Evolutionary conservation across 1,284 basidiomycete species (phyloP).

Genomic region (Cryptococcus sp.): DNA sequence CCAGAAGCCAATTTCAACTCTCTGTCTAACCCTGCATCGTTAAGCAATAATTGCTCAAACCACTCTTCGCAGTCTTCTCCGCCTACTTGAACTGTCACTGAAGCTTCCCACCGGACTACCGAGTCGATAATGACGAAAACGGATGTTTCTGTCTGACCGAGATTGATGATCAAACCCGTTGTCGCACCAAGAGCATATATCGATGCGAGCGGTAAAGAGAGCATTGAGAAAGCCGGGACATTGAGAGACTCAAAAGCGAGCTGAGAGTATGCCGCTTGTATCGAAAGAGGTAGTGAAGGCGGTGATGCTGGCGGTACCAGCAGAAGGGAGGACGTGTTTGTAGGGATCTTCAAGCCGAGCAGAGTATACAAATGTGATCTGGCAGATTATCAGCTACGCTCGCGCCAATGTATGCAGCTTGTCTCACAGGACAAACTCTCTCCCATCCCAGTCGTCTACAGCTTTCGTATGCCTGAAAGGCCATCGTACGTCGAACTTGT

Average conservation of each 20-base stretch:
- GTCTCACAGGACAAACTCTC: slow-evolving; percentile 83
- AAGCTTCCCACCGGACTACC: slow-evolving; percentile 63
- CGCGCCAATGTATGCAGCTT: background rate
- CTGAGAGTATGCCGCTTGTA: slow-evolving; percentile 75
- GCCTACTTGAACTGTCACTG: slow-evolving; percentile 66
- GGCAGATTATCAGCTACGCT: slow-evolving; percentile 21
- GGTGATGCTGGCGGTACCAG: slow-evolving; percentile 62
- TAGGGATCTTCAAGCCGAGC: slow-evolving; percentile 73
- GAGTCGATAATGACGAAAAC: slow-evolving; percentile 74
- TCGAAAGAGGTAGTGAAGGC: slow-evolving; percentile 55
- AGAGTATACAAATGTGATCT: slow-evolving; percentile 82
- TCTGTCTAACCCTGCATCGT: slow-evolving; percentile 62
- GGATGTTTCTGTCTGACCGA: slow-evolving; percentile 72
- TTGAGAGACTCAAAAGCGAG: slow-evolving; percentile 97
- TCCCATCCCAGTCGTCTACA: slow-evolving; percentile 77
- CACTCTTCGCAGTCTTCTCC: slow-evolving; percentile 71
- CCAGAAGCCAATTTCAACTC: slow-evolving; percentile 59
- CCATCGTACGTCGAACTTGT: slow-evolving; percentile 74
- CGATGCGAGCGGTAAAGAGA: slow-evolving; percentile 81
- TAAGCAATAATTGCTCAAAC: slow-evolving; percentile 70
- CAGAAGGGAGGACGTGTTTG: slow-evolving; percentile 62
- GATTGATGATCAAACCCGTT: slow-evolving; percentile 80
- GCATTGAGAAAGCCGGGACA: slow-evolving; percentile 76
- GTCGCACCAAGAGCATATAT: slow-evolving; percentile 78
- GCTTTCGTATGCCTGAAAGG: slow-evolving; percentile 77